Base-by-base conservation (phyloP, 441 rosid species). In the Hypseocharis bilobata region DNA sequence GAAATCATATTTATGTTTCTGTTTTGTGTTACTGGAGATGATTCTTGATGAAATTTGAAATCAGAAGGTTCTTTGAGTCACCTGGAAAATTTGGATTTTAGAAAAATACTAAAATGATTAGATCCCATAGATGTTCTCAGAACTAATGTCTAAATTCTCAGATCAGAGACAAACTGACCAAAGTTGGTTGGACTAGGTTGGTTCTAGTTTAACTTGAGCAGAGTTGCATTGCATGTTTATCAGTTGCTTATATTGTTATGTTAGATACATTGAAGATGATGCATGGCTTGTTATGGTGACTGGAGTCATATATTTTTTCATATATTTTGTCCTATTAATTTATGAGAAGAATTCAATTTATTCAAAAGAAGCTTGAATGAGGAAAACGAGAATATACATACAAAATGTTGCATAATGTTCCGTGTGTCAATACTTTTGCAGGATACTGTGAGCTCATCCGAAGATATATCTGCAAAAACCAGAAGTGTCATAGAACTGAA, bases 401-500 rank as follows among this genome's bases (percentile, higher is more conserved):
- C 47, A 13, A 23, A 54, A 54, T 22, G 58, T 54, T 54, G 58
- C 30, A 23, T 54, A 54, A 17, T 57, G 61, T 57, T 57, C 38
- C 28, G 3, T 19, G 3, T 54, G 10, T 34, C 17, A 23, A 34
- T 47, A 30, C 32, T 32, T 60, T 8, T 69, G 76, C 82, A 91
- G 97, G 88, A 79, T 77, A 80, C 80, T 73, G 97, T 87, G 70
- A 88, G 85, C 77, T 85, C 82, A 26, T 88, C 96, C 38, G 94
- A 88, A 77, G 92, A 89, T 81, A 81, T 89, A 70, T 87, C 92
- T 69, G 83, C 92, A 67, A 91, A 84, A 77, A 91, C 98, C 72
- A 91, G 82, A 79, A 89, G 92, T 71, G 96, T 91, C 66, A 91
- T 91, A 62, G 98, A 87, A 79, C 72, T 91, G 82, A 91, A 91